Evolutionary conservation across 176 grass and related monocot genomes (phyloP), one percentile per base, ranked within the genome.

Genomic region (Rhynchospora tenuis): DNA sequence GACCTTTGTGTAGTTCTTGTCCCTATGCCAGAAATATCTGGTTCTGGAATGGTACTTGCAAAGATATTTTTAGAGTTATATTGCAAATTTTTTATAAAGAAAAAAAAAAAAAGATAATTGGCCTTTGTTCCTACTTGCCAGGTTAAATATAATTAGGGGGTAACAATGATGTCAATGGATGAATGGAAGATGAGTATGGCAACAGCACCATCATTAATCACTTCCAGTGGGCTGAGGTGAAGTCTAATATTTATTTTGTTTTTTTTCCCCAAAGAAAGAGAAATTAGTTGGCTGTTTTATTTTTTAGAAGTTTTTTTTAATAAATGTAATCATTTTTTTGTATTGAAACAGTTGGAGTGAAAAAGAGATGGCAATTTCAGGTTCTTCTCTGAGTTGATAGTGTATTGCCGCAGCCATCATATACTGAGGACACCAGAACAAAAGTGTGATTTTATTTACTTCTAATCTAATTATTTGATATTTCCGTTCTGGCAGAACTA

Each of bases 121-220:
- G n/a, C n/a, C n/a, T n/a, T n/a, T n/a, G n/a, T n/a, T n/a, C n/a
- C n/a, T n/a, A n/a, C n/a, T n/a, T 84, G 29, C 56, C 0, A 16
- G 50, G 27, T 63, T 26, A 23, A 79, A 7, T 88, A 61, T 84
- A 60, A 79, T 54, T 48, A 99, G 96, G 96, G 93, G 52, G 93
- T 86, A 66, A 93, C 96, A 24, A 99, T 99, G 96, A 95, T 99
- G 91, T 82, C 95, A n/a, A n/a, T n/a, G n/a, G n/a, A n/a, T n/a
- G n/a, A 77, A 99, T 99, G 96, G 96, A 93, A 31, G 96, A 99
- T n/a, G 96, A 95, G 69, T 99, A 95, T 89, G 96, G 84, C 50
- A 93, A 95, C 79, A 95, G 95, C 81, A 99, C 90, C 86, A 45
- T 69, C 80, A 93, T 99, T 70, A 99, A 95, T 80, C 83, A 99